phyloP scores from a whole-genome alignment of 495 filamentous ascomycete genomes.

The Aspergillus cavernicola region DNA sequence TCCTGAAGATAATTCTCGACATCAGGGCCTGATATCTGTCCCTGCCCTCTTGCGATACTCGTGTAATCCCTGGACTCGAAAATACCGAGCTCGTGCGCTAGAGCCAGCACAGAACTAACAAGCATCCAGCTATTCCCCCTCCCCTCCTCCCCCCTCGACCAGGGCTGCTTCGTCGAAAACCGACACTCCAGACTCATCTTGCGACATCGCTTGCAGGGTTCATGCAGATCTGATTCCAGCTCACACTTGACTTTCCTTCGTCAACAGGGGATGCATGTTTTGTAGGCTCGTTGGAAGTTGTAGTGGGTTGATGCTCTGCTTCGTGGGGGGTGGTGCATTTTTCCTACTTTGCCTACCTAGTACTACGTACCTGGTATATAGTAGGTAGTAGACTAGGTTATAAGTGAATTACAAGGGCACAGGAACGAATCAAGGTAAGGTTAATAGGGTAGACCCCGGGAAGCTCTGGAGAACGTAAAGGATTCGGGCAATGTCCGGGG shows the following conservation, averaged over 20 bases:
- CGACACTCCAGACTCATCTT: constrained; percentile 19
- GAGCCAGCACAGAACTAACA: constrained; percentile 33
- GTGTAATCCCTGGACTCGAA: constrained; percentile 21
- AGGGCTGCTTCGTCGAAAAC: constrained; percentile 22
- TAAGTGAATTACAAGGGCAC: too few species aligned
- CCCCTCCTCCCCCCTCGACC: too few species aligned
- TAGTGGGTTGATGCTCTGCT: constrained; percentile 14
- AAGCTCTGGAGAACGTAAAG: too few species aligned
- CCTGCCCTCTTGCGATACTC: constrained; percentile 6
- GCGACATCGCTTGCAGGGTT: constrained; percentile 19
- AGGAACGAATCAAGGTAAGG: too few species aligned
- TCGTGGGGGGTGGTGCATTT: constrained; percentile 10
- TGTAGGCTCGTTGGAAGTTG: constrained; percentile 26
- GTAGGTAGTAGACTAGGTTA: too few species aligned
- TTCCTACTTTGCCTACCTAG: background rate
- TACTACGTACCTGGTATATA: too few species aligned
- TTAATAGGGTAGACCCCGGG: too few species aligned
- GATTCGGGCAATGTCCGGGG: too few species aligned
- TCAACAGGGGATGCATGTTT: constrained; percentile 28
- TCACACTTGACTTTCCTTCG: constrained; percentile 29
- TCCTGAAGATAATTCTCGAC: constrained; percentile 21
- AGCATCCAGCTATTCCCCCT: too few species aligned
- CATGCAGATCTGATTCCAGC: constrained; percentile 1
- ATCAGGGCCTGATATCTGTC: constrained; percentile 1
- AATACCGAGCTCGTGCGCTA: constrained; percentile 37